Evolutionary conservation across 208 protist species (phyloP).

Genomic region (Novymonas esmeraldas): DNA sequence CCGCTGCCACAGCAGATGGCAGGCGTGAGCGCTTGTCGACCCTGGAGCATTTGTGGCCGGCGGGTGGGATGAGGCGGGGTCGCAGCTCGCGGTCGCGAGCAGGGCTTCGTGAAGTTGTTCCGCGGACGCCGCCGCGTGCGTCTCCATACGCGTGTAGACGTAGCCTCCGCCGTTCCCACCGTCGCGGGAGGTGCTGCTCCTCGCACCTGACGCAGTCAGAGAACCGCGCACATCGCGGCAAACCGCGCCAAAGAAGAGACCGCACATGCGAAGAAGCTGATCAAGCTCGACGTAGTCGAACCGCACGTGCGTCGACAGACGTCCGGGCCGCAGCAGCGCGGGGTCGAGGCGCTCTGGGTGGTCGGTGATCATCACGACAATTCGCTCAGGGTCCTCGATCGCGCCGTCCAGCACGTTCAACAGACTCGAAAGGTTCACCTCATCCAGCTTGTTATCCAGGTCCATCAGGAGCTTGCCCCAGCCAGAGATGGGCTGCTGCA

Average conservation of each 20-base stretch:
- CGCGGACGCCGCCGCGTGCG: not conserved
- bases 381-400: slow-evolving; percentile 24
- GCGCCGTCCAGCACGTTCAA: slow-evolving; percentile 30
- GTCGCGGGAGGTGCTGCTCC: not conserved
- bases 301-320: slow-evolving; percentile 23
- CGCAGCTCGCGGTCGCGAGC: too few species aligned
- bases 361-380: slow-evolving; percentile 29
- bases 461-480: not conserved
- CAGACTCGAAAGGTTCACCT: slow-evolving; percentile 16
- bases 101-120: not conserved
- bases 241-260: slow-evolving; percentile 21
- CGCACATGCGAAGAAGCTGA: slow-evolving; percentile 13
- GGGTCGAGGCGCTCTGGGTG: slow-evolving; percentile 31
- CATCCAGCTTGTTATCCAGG: slow-evolving; percentile 5
- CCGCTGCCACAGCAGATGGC: not conserved
- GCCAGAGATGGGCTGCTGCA: too few species aligned
- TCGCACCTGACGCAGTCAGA: not conserved
- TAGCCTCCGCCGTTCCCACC: not conserved
- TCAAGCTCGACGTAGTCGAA: slow-evolving; percentile 35
- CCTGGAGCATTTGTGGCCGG: not conserved
- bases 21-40: not conserved
- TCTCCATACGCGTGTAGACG: not conserved
- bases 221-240: not conserved
- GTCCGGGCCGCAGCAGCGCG: slow-evolving; percentile 30
- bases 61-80: not conserved